Evolutionary conservation across 176 grass and related monocot species (phyloP).

Genomic region (Avena atlantica): DNA sequence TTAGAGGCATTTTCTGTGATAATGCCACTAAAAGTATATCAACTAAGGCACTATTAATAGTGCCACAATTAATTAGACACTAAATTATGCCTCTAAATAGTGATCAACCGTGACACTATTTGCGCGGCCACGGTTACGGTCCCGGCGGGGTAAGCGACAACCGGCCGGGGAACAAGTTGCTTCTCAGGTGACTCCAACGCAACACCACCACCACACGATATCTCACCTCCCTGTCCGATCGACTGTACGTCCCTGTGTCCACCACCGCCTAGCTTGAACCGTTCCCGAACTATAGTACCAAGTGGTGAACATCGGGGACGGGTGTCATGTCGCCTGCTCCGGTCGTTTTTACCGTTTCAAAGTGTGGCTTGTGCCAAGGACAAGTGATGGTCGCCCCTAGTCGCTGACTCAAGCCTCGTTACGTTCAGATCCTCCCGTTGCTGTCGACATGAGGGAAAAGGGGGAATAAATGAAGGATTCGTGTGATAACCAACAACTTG

Average conservation of each 20-base stretch:
- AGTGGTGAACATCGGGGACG: not conserved
- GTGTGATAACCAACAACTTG: no score
- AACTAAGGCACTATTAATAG: no score
- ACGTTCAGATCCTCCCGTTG: no score
- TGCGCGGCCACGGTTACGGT: slow-evolving; percentile 4
- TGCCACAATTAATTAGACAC: no score
- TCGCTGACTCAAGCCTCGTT: not conserved
- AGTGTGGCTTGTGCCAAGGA: slow-evolving; percentile 3
- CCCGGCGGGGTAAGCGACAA: slow-evolving; percentile 30
- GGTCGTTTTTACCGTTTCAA: slow-evolving; percentile 47
- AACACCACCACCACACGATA: not conserved
- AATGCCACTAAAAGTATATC: no score
- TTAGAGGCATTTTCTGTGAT: no score
- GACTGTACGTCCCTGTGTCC: no score
- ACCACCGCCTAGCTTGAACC: slow-evolving; percentile 22
- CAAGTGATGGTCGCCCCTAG: no score
- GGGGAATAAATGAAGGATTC: no score
- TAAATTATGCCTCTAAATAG: no score
- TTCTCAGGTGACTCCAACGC: not conserved
- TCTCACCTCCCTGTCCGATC: not conserved
- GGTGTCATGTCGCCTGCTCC: not conserved
- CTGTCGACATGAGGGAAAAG: no score
- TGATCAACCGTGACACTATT: no score
- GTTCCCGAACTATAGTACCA: not conserved
- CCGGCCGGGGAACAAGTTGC: not conserved